Evolutionary conservation across 148 eudicot species (phyloP).

Genomic region (Fagopyrum tataricum): DNA sequence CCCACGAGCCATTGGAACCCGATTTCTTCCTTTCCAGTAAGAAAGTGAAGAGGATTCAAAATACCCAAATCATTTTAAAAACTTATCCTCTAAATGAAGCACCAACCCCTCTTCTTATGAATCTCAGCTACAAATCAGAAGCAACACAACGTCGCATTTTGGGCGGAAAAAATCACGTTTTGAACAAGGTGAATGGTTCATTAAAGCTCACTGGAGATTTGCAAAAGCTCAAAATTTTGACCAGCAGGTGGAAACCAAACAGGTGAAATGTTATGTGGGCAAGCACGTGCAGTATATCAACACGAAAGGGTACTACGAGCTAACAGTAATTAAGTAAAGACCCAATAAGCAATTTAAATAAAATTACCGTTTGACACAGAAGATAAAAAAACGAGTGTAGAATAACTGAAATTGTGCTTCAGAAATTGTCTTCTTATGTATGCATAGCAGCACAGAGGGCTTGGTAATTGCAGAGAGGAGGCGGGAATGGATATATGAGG

Average conservation of each 20-base stretch:
- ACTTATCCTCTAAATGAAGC: not conserved
- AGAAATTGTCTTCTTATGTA: not conserved
- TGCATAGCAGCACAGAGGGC: no score
- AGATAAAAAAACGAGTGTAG: not conserved
- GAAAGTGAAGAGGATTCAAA: slow-evolving; percentile 1
- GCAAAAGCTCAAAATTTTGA: not conserved
- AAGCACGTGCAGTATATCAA: slow-evolving; percentile 1
- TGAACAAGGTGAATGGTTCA: not conserved
- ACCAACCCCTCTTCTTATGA: not conserved
- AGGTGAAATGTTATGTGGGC: not conserved
- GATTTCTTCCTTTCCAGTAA: not conserved
- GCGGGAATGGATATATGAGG: not conserved
- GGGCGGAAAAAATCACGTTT: not conserved
- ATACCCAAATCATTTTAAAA: not conserved
- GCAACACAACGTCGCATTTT: not conserved
- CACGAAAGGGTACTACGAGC: not conserved
- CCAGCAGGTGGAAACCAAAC: slow-evolving; percentile 9
- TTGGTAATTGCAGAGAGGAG: not conserved
- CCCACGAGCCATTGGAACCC: slow-evolving; percentile 1
- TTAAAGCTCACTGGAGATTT: not conserved
- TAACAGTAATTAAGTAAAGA: not conserved
- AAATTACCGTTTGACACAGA: not conserved
- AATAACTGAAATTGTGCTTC: not conserved
- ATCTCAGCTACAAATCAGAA: slow-evolving; percentile 8
- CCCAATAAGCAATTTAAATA: not conserved